Evolutionary conservation across 768 basidiomycete species (phyloP).

Genomic region (Amyloporia xantha): DNA sequence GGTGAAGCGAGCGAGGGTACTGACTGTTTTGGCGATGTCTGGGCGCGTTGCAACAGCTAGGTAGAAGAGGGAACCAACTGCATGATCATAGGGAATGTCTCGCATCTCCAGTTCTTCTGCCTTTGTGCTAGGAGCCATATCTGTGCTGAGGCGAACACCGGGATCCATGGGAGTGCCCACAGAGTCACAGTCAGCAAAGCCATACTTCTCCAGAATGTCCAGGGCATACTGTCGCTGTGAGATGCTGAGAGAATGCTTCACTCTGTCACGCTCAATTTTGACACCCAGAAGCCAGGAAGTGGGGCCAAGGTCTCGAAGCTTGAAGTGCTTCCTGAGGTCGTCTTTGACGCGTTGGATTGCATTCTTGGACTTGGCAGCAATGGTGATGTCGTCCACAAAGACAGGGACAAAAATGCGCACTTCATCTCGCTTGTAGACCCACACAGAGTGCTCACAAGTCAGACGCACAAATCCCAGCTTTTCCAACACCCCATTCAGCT

Average conservation of each 20-base stretch:
- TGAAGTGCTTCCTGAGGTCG: neutral
- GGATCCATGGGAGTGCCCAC: slow-evolving; percentile 18
- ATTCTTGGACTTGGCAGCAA: slow-evolving; percentile 21
- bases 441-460: slow-evolving; percentile 23
- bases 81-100: slow-evolving; percentile 13
- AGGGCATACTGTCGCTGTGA: slow-evolving; percentile 19
- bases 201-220: slow-evolving; percentile 16
- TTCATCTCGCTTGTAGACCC: neutral
- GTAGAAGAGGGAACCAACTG: slow-evolving; percentile 24
- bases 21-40: slow-evolving; percentile 26
- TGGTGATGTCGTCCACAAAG: slow-evolving; percentile 24
- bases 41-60: slow-evolving; percentile 26
- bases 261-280: slow-evolving; percentile 8
- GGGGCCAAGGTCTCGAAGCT: slow-evolving; percentile 3
- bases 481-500: slow-evolving; percentile 19
- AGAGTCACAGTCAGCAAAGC: slow-evolving; percentile 17
- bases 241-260: slow-evolving; percentile 9
- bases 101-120: slow-evolving; percentile 1
- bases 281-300: slow-evolving; percentile 6
- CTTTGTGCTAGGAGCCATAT: slow-evolving; percentile 1
- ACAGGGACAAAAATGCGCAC: slow-evolving; percentile 4
- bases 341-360: slow-evolving; percentile 3
- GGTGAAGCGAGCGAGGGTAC: slow-evolving; percentile 21
- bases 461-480: slow-evolving; percentile 19
- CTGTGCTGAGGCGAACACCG: slow-evolving; percentile 5